Conservation (phyloP, 2,329 filamentous ascomycete genomes). For the Chaetomium sp. region DNA sequence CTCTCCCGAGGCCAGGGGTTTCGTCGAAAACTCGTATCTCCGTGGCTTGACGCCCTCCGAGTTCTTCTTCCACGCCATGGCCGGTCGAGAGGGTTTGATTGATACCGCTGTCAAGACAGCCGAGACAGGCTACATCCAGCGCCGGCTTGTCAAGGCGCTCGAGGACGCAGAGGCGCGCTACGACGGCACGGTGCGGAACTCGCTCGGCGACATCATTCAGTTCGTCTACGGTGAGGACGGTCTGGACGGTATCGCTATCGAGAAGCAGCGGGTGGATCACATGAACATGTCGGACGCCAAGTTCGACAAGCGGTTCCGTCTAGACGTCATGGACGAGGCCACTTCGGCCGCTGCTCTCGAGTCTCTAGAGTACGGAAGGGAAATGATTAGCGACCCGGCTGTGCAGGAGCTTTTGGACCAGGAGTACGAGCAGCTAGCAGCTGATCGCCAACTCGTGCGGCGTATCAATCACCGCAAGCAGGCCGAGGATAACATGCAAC, state of each 20-base stretch:
- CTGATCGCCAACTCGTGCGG: slow-evolving; percentile 77
- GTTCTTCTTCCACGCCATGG: slow-evolving; percentile 99
- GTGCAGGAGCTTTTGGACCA: slow-evolving; percentile 84
- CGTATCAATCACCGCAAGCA: slow-evolving; percentile 65
- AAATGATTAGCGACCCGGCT: slow-evolving; percentile 83
- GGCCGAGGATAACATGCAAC: slow-evolving; percentile 82
- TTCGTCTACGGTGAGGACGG: slow-evolving; percentile 98
- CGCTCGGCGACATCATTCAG: slow-evolving; percentile 91
- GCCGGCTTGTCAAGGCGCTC: slow-evolving; percentile 94
- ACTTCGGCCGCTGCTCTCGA: slow-evolving; percentile 63
- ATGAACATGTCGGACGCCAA: slow-evolving; percentile 76
- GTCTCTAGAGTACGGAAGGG: slow-evolving; percentile 80
- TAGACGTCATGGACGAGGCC: slow-evolving; percentile 78
- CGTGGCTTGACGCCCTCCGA: slow-evolving; percentile 93
- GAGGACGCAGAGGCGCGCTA: slow-evolving; percentile 98
- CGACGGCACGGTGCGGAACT: slow-evolving; percentile 96
- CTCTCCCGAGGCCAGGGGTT: slow-evolving; percentile 92
- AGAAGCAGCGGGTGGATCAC: slow-evolving; percentile 87
- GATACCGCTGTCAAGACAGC: slow-evolving; percentile 99
- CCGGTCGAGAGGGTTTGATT: slow-evolving; percentile 98
- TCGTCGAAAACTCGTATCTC: slow-evolving; percentile 98
- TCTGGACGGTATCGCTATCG: slow-evolving; percentile 88
- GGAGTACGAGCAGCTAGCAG: slow-evolving; percentile 77
- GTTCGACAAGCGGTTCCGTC: slow-evolving; percentile 78
- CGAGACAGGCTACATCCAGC: slow-evolving; percentile 98